Evolutionary conservation across 1,139 yeast species (phyloP).

Genomic region (Kodamaea suecica): DNA sequence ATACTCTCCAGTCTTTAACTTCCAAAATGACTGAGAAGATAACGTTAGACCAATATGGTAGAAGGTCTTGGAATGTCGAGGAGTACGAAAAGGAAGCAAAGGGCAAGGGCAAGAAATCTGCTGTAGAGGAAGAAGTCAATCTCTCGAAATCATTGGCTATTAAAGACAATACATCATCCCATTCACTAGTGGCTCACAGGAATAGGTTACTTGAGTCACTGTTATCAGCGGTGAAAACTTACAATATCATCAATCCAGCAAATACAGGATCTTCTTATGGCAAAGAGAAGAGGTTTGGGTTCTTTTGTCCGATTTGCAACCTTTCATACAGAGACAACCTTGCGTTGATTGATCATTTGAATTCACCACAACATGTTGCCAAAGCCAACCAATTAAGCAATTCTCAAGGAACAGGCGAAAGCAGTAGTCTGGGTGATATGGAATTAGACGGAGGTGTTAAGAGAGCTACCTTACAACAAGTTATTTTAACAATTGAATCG

Average conservation of each 20-base stretch:
- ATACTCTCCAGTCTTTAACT: background rate
- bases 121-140: conserved; percentile 1
- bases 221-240: conserved; percentile 34
- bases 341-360: conserved; percentile 79
- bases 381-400: conserved; percentile 20
- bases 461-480: conserved; percentile 32
- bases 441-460: conserved; percentile 32
- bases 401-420: too few relatives aligned
- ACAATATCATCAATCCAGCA: conserved; percentile 33
- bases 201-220: conserved; percentile 29
- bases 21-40: conserved; percentile 9
- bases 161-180: conserved; percentile 22
- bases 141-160: conserved; percentile 1
- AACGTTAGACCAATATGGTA: conserved; percentile 52
- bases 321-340: conserved; percentile 78
- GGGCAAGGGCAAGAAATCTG: conserved; percentile 18
- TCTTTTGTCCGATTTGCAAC: conserved; percentile 77
- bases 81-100: conserved; percentile 54
- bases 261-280: conserved; percentile 19
- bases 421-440: too few relatives aligned
- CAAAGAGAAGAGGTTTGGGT: conserved; percentile 68
- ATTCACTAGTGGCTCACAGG: conserved; percentile 30
- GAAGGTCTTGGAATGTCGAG: conserved; percentile 68
- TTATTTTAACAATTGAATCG: conserved; percentile 30
- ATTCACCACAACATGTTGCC: conserved; percentile 58